Conservation (phyloP, 371 early-diverging fungal genomes). For the Quaeritorhiza haematococci region DNA sequence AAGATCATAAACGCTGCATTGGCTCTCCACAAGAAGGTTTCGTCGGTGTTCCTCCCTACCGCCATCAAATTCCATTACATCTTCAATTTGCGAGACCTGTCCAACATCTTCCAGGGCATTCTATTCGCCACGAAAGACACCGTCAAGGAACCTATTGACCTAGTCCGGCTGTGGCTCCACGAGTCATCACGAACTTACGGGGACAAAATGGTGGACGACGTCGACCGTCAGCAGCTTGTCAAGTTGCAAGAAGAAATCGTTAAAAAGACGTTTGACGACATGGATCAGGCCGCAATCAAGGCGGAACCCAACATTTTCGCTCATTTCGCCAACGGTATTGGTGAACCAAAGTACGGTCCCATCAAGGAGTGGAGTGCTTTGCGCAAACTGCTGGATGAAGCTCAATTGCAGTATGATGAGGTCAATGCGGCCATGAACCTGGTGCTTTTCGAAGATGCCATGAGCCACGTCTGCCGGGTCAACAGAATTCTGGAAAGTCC, state of each 20-base stretch:
- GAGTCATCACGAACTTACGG: constrained; percentile 53
- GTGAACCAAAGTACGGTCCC: constrained; percentile 52
- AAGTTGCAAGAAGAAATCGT: constrained; percentile 46
- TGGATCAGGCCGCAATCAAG: constrained; percentile 45
- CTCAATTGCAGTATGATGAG: constrained; percentile 56
- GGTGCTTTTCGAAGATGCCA: constrained; percentile 61
- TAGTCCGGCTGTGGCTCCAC: constrained; percentile 49
- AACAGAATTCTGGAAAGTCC: constrained; percentile 56
- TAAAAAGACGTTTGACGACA: constrained; percentile 55
- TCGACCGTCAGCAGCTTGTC: constrained; percentile 35
- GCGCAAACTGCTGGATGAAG: constrained; percentile 50
- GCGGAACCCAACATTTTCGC: constrained; percentile 53
- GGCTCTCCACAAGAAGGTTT: constrained; percentile 50
- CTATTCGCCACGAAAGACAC: constrained; percentile 49
- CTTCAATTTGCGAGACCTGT: constrained; percentile 56
- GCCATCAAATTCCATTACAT: constrained; percentile 63
- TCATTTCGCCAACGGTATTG: constrained; percentile 52
- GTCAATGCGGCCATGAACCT: constrained; percentile 56
- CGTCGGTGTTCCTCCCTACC: constrained; percentile 48
- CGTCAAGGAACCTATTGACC: constrained; percentile 47
- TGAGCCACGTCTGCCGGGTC: constrained; percentile 56
- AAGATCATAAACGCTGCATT: constrained; percentile 45
- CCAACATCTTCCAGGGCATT: constrained; percentile 57
- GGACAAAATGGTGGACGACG: constrained; percentile 50
- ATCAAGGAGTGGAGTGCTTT: constrained; percentile 49